phyloP scores from a whole-genome alignment of 2,329 filamentous ascomycete genomes.

The Sarocladium brachiariae region DNA sequence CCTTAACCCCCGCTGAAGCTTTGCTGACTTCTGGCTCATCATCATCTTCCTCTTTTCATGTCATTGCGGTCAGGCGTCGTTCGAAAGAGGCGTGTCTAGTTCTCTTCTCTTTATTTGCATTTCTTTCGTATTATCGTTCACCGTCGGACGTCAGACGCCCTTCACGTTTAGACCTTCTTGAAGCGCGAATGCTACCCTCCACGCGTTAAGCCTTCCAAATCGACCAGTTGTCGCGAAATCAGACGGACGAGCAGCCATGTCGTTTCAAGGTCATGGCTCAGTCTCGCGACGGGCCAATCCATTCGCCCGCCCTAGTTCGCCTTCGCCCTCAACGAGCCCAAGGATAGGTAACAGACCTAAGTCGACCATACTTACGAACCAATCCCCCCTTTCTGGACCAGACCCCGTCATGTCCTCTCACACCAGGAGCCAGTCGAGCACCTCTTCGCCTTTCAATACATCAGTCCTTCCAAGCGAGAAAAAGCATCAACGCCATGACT shows the following conservation, averaged over 20 bases:
- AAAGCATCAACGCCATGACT: constrained; percentile 45
- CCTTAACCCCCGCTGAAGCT: constrained; percentile 5
- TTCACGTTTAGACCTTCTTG: constrained; percentile 1
- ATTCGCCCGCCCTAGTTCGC: constrained; percentile 59
- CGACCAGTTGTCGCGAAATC: not conserved
- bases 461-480: not conserved
- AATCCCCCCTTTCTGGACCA: constrained; percentile 35
- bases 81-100: constrained; percentile 4
- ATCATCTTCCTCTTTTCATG: constrained; percentile 3
- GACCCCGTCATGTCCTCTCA: constrained; percentile 44
- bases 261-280: constrained; percentile 27
- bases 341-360: constrained; percentile 54
- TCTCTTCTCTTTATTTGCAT: not conserved
- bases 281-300: constrained; percentile 74
- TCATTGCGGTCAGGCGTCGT: constrained; percentile 8
- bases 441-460: constrained; percentile 23
- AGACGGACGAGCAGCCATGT: constrained; percentile 19
- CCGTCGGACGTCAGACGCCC: not conserved
- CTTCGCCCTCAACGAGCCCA: constrained; percentile 51
- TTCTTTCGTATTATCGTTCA: constrained; percentile 7
- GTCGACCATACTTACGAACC: constrained; percentile 65
- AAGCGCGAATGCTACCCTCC: not conserved
- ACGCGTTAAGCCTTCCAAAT: not conserved
- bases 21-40: not conserved
- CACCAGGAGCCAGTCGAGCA: constrained; percentile 62